Conservation (phyloP, 2,329 filamentous ascomycete species). For the Gnomoniopsis smithogilvyi region DNA sequence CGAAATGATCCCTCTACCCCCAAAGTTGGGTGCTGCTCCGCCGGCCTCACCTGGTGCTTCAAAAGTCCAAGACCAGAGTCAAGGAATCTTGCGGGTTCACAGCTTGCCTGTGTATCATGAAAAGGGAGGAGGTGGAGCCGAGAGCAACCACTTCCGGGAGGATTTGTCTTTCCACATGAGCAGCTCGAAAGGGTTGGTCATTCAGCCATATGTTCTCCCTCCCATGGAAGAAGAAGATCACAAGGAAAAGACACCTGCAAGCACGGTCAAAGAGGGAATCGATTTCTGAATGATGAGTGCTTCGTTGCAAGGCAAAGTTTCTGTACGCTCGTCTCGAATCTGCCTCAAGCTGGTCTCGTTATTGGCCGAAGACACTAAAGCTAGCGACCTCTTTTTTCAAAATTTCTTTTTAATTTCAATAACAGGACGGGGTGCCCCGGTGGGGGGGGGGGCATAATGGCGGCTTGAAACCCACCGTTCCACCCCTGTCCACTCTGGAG, state of each 20-base stretch:
- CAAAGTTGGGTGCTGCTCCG: conserved; percentile 40
- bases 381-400: too few species aligned
- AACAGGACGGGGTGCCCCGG: too few species aligned
- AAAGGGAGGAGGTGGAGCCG: conserved; percentile 74
- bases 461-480: not conserved
- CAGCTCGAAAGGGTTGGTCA: conserved; percentile 72
- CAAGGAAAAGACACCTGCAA: conserved; percentile 38
- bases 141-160: conserved; percentile 67
- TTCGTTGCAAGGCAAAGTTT: not conserved
- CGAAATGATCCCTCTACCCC: conserved; percentile 73
- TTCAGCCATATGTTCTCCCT: conserved; percentile 85
- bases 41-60: conserved; percentile 19
- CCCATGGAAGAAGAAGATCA: conserved; percentile 72
- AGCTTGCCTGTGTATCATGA: conserved; percentile 83
- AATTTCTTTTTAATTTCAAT: too few species aligned
- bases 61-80: conserved; percentile 65
- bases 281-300: conserved; percentile 59
- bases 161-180: conserved; percentile 91
- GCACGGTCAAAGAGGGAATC: conserved; percentile 63
- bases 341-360: too few species aligned
- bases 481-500: not conserved
- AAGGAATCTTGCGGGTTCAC: conserved; percentile 83
- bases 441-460: not conserved
- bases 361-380: too few species aligned
- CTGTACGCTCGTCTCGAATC: too few species aligned